Percentiles rank a stretch among this genome's conserved stretches.
Conservation (phyloP, 352 stramenopile genomes). For the Halophytophthora polymorphica region DNA sequence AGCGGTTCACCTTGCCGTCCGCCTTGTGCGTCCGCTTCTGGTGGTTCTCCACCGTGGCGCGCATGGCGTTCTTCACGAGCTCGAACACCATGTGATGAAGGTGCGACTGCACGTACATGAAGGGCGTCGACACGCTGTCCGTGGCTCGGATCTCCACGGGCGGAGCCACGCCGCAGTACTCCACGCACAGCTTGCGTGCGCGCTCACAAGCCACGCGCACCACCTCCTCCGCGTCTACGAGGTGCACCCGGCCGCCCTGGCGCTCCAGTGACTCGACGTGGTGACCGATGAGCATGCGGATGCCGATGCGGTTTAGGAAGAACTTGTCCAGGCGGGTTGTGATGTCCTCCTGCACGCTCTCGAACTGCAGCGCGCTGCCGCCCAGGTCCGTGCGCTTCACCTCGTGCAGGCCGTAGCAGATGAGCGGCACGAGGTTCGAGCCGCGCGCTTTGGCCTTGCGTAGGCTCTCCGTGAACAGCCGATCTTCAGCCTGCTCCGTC, state of each 20-base stretch:
- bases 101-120: constrained; percentile 69
- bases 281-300: constrained; percentile 96
- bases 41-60: constrained; percentile 92
- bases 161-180: constrained; percentile 41
- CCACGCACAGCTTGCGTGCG: constrained; percentile 36
- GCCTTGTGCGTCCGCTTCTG: constrained; percentile 39
- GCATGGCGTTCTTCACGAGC: constrained; percentile 97
- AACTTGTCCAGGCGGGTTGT: constrained; percentile 91
- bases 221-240: constrained; percentile 50
- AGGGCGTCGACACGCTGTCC: constrained; percentile 34
- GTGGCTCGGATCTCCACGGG: constrained; percentile 39
- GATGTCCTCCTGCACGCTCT: constrained; percentile 54
- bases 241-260: constrained; percentile 46
- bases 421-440: constrained; percentile 57
- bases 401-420: constrained; percentile 54
- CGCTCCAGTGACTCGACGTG: constrained; percentile 53
- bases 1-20: constrained; percentile 22
- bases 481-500: constrained; percentile 25
- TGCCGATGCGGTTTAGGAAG: constrained; percentile 97
- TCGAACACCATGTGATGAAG: constrained; percentile 91
- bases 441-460: constrained; percentile 37
- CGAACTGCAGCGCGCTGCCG: constrained; percentile 34
- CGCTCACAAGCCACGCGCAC: constrained; percentile 42
- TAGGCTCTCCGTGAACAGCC: constrained; percentile 49
- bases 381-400: constrained; percentile 42